Evolutionary conservation across 208 protist species (phyloP), one percentile per base, ranked within the genome.

Genomic region (Balamuthia mandrillaris): DNA sequence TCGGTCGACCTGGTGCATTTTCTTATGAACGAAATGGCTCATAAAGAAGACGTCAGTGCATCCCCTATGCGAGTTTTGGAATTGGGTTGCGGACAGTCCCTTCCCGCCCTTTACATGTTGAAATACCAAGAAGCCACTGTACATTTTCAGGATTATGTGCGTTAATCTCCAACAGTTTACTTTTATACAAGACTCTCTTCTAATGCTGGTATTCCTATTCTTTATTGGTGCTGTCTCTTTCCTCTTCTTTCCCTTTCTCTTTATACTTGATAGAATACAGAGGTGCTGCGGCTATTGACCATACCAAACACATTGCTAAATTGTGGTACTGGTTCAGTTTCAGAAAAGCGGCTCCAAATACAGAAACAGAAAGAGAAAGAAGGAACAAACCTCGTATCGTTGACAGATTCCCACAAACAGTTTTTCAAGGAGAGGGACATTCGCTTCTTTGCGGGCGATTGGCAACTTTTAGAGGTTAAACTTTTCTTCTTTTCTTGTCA

Each of bases 371-470:
- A 2, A 27, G 9, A 39, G 51, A 21, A n/a, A 82, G 35, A 41
- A 82, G 39, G 12, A 3, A 4, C 29, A 77, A 29, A 4, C 66
- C 3, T n/a, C 54, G 42, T 39, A 77, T 18, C 37, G 66, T n/a
- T n/a, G n/a, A n/a, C n/a, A n/a, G n/a, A n/a, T n/a, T n/a, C n/a
- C n/a, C n/a, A n/a, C n/a, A n/a, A n/a, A n/a, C n/a, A n/a, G n/a
- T n/a, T n/a, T n/a, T n/a, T n/a, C n/a, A n/a, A n/a, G n/a, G n/a
- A n/a, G n/a, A n/a, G n/a, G n/a, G n/a, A n/a, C 27, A 16, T 47
- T 24, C n/a, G 10, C 10, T 82, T 82, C 54, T 82, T 52, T n/a
- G 49, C 74, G 2, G 74, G 74, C 52, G 74, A 82, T 35, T 82
- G 74, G 74, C 51, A 52, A 5, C 21, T 49, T 35, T 52, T 82